Percentiles rank a stretch among this genome's conserved stretches.
These are phyloP conservation scores for Aechmea fasciata DNA, from an alignment of 176 grass and related monocot species.

Conservation along the genomic window DNA sequence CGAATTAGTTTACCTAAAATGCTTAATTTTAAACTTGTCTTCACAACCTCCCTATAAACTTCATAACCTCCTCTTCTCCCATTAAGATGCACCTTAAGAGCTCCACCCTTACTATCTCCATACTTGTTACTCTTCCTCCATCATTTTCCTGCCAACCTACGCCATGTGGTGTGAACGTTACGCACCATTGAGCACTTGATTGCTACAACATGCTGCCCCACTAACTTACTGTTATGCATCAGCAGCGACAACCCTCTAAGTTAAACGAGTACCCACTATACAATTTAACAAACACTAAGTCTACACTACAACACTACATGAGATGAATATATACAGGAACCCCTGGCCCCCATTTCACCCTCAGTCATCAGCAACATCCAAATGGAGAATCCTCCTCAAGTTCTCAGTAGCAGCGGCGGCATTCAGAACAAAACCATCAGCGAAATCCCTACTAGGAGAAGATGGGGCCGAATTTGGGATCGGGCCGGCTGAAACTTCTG, in stretches of 20 bases:
- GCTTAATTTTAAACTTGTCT: background rate
- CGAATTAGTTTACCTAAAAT: background rate
- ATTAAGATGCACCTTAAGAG: background rate
- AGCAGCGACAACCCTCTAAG: background rate
- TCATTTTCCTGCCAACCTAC: too few species aligned
- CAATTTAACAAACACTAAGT: slow-evolving; percentile 1
- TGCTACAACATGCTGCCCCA: too few species aligned
- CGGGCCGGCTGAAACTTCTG: slow-evolving; percentile 20
- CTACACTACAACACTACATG: slow-evolving; percentile 8
- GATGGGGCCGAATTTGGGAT: slow-evolving; percentile 65
- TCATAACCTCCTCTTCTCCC: background rate
- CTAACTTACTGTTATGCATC: background rate
- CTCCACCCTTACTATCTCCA: background rate
- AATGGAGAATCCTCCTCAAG: slow-evolving; percentile 78
- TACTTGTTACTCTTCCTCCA: background rate
- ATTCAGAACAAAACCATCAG: slow-evolving; percentile 32
- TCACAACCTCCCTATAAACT: background rate
- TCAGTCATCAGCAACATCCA: slow-evolving; percentile 39
- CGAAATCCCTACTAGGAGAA: slow-evolving; percentile 45
- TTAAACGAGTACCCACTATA: background rate
- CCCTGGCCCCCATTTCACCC: background rate
- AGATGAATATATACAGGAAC: slow-evolving; percentile 15
- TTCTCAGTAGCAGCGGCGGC: slow-evolving; percentile 61
- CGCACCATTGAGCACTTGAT: too few species aligned
- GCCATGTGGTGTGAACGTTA: too few species aligned